Base-by-base conservation (phyloP, 2,329 filamentous ascomycete species). In the Penicillium sclerotigenum region DNA sequence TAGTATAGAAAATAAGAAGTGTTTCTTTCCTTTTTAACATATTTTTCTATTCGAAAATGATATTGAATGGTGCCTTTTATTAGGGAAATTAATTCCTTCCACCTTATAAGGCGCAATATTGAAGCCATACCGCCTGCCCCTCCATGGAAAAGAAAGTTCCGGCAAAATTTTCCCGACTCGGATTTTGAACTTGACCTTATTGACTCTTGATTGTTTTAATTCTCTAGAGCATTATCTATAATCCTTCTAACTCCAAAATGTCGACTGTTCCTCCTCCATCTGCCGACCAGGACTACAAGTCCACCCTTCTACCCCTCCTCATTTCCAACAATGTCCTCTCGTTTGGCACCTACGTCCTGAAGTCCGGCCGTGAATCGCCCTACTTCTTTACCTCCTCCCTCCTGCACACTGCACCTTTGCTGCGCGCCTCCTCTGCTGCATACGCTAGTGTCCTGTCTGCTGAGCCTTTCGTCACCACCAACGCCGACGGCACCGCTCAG, bases 341-440 rank as follows among this genome's bases (percentile, higher is more conserved):
- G 20, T 77, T 77, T 61, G 75, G 75, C 53, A 70, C 70, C 47
- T 77, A 71, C 78, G 89, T 91, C 66, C 85, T 99, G 71, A 99
- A 99, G 79, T 97, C 92, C 52, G 90, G 90, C 76, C 90, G 93
- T 69, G 72, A 75, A 67, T 96, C 91, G 13, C 94, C 94, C 40
- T 97, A 97, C 83, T 97, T 97, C 81, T 96, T 97, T 86, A 97
- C 96, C 76, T 91, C 92, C 45, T 91, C 92, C 58, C 85, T 90
- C 68, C 95, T 97, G 77, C 91, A 94, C 81, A 87, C 87, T 50
- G 88, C 88, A 22, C 82, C 87, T 59, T 84, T 96, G 29, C 85
- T 95, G 61, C 83, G 83, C 60, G 85, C 91, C 54, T 89, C 96
- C 65, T 84, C 88, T 50, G 83, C 85, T 38, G 91, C 93, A 57